Evolutionary conservation across 768 basidiomycete genomes (phyloP), one percentile per base, ranked within the genome.

Genomic region (Tylopilus intermedius): DNA sequence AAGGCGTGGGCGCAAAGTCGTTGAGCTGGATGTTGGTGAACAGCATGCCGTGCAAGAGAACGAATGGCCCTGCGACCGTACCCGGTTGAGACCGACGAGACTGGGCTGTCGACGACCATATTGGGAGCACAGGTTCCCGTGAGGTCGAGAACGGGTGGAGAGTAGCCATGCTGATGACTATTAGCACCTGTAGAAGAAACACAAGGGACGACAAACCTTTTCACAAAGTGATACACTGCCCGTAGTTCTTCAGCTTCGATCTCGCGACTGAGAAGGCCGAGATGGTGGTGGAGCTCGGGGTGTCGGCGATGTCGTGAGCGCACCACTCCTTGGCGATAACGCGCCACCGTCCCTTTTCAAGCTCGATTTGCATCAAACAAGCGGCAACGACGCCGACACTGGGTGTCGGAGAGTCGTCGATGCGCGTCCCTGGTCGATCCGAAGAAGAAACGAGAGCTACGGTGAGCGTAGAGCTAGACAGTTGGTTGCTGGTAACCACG

Each of bases 21-120:
- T 99, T 96, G 26, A 99, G 82, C 58, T 94, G 81, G 57, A 96
- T 92, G 58, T 89, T 86, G 13, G 96, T 98, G 72, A 97, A 97
- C 2, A 99, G 78, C 92, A 96, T 94, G 27, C 96, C 94, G 54
- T 98, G 96, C 0, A 99, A 75, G 10, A 92, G 81, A 32, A 97
- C 82, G 59, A 98, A 99, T 0, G 96, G 77, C 24, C 94, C 92
- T 0, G 86, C 70, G 0, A 77, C 78, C 2, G 73, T 75, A 58
- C 95, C 93, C 2, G 94, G 86, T 10, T 78, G 77, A 15, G 84
- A 79, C 3, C 92, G 84, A 15, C 84, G 80, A 7, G 82, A 75
- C 54, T 70, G 68, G 0, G 86, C 77, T 2, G 82, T 71, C 4
- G 77, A 76, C 8, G 92, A 89, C 86, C 94, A 98, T n/a, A 97